These are phyloP conservation scores for Daucus carota DNA, from an alignment of 129 eudicot genomes.

Conservation along the genomic window DH1_v3.0 NC_030381.2:51743001-51743500, in stretches of 20 bases:
- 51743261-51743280: slow-evolving; percentile 60
- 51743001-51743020: slow-evolving; percentile 48
- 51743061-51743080: slow-evolving; percentile 54
- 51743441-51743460: slow-evolving; percentile 30
- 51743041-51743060: slow-evolving; percentile 38
- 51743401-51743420: slow-evolving; percentile 72
- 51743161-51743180: slow-evolving; percentile 51
- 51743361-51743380: slow-evolving; percentile 34
- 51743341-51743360: slow-evolving; percentile 34
- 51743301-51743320: slow-evolving; percentile 53
- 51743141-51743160: slow-evolving; percentile 67
- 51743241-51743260: slow-evolving; percentile 45
- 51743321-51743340: slow-evolving; percentile 57
- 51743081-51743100: slow-evolving; percentile 74
- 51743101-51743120: slow-evolving; percentile 30
- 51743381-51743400: slow-evolving; percentile 30
- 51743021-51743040: slow-evolving; percentile 47
- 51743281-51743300: slow-evolving; percentile 73
- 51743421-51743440: slow-evolving; percentile 55
- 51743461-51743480: slow-evolving; percentile 39
- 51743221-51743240: slow-evolving; percentile 62
- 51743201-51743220: slow-evolving; percentile 87
- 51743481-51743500: slow-evolving; percentile 53
- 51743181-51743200: slow-evolving; percentile 78
- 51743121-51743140: slow-evolving; percentile 39